Base-by-base conservation (phyloP, 805 yeast genomes). In the Lipomyces yamadae region DNA sequence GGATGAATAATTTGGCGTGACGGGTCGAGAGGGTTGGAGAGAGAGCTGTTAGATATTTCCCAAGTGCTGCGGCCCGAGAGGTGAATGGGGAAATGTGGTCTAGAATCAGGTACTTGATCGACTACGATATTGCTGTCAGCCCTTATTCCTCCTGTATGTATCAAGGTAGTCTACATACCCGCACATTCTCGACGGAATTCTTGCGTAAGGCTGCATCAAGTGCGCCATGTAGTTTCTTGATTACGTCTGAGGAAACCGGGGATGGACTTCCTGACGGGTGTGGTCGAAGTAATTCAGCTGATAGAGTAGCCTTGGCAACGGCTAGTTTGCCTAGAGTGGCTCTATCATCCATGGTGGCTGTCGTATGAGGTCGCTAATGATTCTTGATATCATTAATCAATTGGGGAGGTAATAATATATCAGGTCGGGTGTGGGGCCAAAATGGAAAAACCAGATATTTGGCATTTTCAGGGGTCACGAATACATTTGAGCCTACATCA, bases 211-310 rank as follows among this genome's bases (percentile, higher is more conserved):
- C 60, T 24, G 58, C 35, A 15, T 67, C 65, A 34, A 67, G 34
- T 4, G 64, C 33, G 30, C 62, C 18, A 29, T 62, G 66, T 42
- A 66, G 24, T 54, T 62, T 59, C 24, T 59, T 56, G 53, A 68
- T 42, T 13, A 13, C 54, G 11, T 59, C 64, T 4, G 70, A 18
- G 29, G 61, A 29, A 24, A 65, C 57, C 1, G 65, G 58, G 29
- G 39, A 15, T 35, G 60, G 45, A 24, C 33, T 15, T 6, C 24
- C 13, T 2, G 39, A 11, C n/a, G 39, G 13, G 37, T 45, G 59
- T 24, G 70, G 63, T 2, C 64, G 57, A 29, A 68, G 59, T 2
- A 67, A 59, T 34, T 67, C 70, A 24, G 70, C 67, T 5, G 70
- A 54, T n/a, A 67, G 50, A 29, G 68, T 50, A 4, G 68, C 70